These are phyloP conservation scores for Apiospora sp. DNA, from an alignment of 2,329 filamentous ascomycete genomes.

Conservation along the genomic window DNA sequence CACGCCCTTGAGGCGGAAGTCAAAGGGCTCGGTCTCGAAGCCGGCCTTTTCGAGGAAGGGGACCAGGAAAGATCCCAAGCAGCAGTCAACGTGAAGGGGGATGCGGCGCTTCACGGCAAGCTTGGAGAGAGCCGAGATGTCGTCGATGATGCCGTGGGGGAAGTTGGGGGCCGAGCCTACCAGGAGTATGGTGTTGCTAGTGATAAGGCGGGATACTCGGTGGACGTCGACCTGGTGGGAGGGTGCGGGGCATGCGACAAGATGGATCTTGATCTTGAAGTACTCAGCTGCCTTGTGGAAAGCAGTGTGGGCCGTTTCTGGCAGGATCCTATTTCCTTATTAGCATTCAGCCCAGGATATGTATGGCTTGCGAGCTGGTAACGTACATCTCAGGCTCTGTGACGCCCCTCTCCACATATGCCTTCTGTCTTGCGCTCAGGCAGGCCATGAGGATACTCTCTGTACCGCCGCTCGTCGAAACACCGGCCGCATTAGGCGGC, in stretches of 20 bases:
- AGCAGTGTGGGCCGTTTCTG: constrained; percentile 92
- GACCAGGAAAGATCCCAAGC: constrained; percentile 92
- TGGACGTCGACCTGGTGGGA: constrained; percentile 83
- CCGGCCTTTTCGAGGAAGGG: constrained; percentile 93
- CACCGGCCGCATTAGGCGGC: constrained; percentile 83
- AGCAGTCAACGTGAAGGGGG: constrained; percentile 96
- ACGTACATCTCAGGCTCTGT: constrained; percentile 93
- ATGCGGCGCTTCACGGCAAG: constrained; percentile 82
- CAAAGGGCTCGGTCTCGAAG: constrained; percentile 87
- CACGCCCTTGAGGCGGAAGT: constrained; percentile 93
- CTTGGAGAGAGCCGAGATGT: constrained; percentile 84
- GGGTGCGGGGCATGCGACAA: constrained; percentile 86
- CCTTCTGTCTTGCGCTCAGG: constrained; percentile 88
- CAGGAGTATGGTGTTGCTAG: constrained; percentile 90
- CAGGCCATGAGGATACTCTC: constrained; percentile 98
- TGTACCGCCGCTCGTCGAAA: constrained; percentile 90
- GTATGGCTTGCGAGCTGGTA: neutral
- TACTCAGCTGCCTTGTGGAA: constrained; percentile 96
- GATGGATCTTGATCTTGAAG: constrained; percentile 94
- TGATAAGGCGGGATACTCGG: constrained; percentile 84
- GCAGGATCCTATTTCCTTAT: constrained; percentile 74
- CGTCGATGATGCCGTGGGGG: constrained; percentile 97
- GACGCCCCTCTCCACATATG: constrained; percentile 82
- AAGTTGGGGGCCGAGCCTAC: constrained; percentile 98
- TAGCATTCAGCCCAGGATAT: neutral